Evolutionary conservation across 805 yeast species (phyloP).

Genomic region (Maudiozyma bulderi): DNA sequence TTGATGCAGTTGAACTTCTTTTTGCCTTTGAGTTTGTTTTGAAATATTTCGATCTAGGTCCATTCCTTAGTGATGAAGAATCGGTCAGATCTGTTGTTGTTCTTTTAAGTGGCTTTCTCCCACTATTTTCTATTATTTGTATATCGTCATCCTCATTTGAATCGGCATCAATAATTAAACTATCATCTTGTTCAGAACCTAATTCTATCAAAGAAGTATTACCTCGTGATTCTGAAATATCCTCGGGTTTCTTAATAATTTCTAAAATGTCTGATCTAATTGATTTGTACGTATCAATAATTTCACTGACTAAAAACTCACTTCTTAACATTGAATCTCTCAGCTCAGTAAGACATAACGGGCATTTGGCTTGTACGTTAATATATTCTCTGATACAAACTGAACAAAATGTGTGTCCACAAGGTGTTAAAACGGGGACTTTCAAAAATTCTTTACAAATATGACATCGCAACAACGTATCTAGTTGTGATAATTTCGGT

Average conservation of each 20-base stretch:
- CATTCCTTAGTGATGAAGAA: background rate
- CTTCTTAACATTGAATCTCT: slow-evolving; percentile 61
- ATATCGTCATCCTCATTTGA: slow-evolving; percentile 22
- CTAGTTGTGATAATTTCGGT: slow-evolving; percentile 53
- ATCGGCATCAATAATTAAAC: slow-evolving; percentile 8
- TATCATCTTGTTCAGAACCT: slow-evolving; percentile 20
- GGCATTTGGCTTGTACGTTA: slow-evolving; percentile 54
- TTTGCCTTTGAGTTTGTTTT: background rate
- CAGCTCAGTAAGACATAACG: slow-evolving; percentile 63
- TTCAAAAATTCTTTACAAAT: slow-evolving; percentile 75
- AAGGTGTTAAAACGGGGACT: slow-evolving; percentile 75
- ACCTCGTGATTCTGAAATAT: background rate
- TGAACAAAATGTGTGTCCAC: slow-evolving; percentile 87
- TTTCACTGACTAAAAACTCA: slow-evolving; percentile 62
- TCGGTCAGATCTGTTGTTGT: background rate
- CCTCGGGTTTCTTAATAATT: background rate
- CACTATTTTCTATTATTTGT: slow-evolving; percentile 23
- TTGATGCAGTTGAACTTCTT: slow-evolving; percentile 5
- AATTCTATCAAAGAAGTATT: slow-evolving; percentile 21
- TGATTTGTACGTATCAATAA: slow-evolving; percentile 42
- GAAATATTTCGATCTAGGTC: background rate
- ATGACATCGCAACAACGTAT: slow-evolving; percentile 68
- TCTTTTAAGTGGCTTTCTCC: slow-evolving; percentile 11
- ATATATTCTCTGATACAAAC: slow-evolving; percentile 70
- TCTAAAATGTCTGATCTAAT: slow-evolving; percentile 26